Evolutionary conservation across 305 asterid genomes (phyloP), one percentile per base, ranked within the genome.

Genomic region (Euphrasia arctica): DNA sequence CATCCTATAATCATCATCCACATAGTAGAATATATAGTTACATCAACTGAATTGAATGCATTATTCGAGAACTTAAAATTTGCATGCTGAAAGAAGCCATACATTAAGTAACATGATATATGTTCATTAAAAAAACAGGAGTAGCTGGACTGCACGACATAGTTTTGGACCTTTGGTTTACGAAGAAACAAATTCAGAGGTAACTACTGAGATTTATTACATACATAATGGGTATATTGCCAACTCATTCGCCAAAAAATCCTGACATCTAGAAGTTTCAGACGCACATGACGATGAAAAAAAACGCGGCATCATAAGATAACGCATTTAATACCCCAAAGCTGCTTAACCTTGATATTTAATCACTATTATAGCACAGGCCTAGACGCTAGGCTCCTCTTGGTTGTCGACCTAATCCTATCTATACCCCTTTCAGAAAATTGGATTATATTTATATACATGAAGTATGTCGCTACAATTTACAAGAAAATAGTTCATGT

Each of bases 1-100:
- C 98, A 74, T 93, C 98, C 98, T 93, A 66, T 54, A 76, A 66
- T 62, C 68, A 29, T 51, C 54, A 29, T 51, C 49, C 66, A 72
- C 56, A 49, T 43, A 41, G 36, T 27, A 61, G 11, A 52, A 10
- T 34, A 49, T 52, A 67, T 28, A 15, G 64, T 67, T 66, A 71
- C 70, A 56, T 71, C 14, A 69, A 27, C 22, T 18, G 22, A 18
- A 18, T 18, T 18, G 22, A 18, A 18, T 18, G 22, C 22, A 18
- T 18, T 18, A 18, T 18, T 18, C 22, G 22, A 18, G 22, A 18
- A 18, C 22, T 18, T 18, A 18, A 18, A 18, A 18, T 18, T 18
- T 18, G 22, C 48, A 58, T 51, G 51, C 58, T 52, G 36, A 31
- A 58, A 65, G 62, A 67, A 64, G 52, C 13, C 48, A 9, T 36